Base-by-base conservation (phyloP, 768 basidiomycete species). In the Steccherinum ochraceum region DNA sequence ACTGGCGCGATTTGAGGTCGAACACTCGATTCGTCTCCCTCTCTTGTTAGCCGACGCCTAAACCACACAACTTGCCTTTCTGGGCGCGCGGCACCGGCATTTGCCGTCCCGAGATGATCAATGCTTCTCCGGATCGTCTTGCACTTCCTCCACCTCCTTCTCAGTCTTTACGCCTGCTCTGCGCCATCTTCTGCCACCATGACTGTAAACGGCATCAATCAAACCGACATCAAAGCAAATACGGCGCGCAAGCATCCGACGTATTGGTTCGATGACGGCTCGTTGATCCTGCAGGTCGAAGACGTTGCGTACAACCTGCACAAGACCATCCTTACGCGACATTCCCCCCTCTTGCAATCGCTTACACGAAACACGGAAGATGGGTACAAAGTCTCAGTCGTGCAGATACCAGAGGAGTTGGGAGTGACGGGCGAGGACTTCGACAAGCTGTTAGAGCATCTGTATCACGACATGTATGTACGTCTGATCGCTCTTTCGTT, bases 241-340 rank as follows among this genome's bases (percentile, higher is more conserved):
- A 45, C 40, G 5, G 13, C 50, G 24, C 49, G 49, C 19, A 65
- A 56, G 40, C 80, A 84, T 60, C 72, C 75, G 0, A 64, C 65
- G 20, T 84, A 78, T 61, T 87, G 83, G 83, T 79, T 86, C 55
- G 71, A 80, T 26, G 84, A 87, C 58, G 86, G 80, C 52, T 79
- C 79, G 18, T 61, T 84, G 12, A 64, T 83, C 24, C 59, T 87
- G 27, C 68, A 67, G 52, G 67, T 76, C 27, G 63, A 71, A 52
- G 61, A 69, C 19, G 61, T 72, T 21, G 57, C 71, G 20, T 89
- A 81, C 72, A 82, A 73, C 58, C 67, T 88, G 26, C 84, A 86
- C 58, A 64, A 65, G 27, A 68, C 72, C 3, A 61, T 86, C 5
- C 62, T 87, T 3, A 63, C 68, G 30, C 72, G 79, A 12, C 79